phyloP scores from a whole-genome alignment of 2,329 filamentous ascomycete species.

The Onygenales sp. region DNA sequence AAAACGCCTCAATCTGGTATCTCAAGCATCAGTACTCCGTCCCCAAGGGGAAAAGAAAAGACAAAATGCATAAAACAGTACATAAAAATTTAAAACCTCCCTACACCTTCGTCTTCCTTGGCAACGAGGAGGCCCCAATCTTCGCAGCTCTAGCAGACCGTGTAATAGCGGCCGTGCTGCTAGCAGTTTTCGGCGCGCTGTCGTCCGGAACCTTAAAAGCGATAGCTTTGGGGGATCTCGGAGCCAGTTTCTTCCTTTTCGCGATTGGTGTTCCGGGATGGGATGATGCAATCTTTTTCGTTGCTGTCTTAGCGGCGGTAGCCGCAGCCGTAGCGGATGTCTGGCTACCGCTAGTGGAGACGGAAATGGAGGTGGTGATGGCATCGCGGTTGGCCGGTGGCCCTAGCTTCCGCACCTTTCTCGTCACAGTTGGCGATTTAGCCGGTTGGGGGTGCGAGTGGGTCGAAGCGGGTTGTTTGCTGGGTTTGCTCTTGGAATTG shows the following conservation, averaged over 20 bases:
- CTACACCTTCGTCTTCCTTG: constrained; percentile 1
- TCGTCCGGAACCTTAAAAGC: constrained; percentile 3
- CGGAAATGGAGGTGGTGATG: background rate
- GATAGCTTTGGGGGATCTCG: constrained; percentile 20
- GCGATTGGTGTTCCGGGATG: constrained; percentile 16
- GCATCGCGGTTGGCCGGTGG: constrained; percentile 5
- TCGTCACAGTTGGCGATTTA: constrained; percentile 12
- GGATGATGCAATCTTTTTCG: constrained; percentile 5
- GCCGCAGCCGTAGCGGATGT: background rate
- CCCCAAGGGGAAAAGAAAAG: background rate
- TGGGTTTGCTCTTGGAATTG: constrained; percentile 10
- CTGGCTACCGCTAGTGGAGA: background rate
- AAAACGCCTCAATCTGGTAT: background rate
- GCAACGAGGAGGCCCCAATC: background rate
- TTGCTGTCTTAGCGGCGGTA: background rate
- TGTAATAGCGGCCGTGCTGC: background rate
- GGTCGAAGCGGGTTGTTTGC: constrained; percentile 14
- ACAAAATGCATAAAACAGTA: background rate
- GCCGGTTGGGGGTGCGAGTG: constrained; percentile 14
- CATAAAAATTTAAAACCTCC: background rate
- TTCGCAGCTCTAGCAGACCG: background rate
- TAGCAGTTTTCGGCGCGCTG: background rate
- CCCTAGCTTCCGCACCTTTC: constrained; percentile 10
- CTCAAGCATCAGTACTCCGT: background rate
- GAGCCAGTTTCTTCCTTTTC: constrained; percentile 26